Evolutionary conservation across 495 filamentous ascomycete species (phyloP), one percentile per base, ranked within the genome.

Genomic region (Hypoxylon cercidicola): DNA sequence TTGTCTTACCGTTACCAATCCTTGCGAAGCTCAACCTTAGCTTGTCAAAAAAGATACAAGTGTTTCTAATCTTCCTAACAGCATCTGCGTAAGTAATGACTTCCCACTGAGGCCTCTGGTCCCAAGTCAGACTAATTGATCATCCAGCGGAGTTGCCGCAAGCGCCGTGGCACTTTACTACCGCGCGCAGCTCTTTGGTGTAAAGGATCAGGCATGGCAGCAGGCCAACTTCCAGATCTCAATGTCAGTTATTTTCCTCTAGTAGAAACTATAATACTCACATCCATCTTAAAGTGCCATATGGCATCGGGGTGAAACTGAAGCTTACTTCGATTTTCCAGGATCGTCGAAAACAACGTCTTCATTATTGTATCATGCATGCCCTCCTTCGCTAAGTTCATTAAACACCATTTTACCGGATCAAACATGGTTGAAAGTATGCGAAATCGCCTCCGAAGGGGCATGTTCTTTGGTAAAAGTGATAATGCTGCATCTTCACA

Each of bases 281-380:
- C 49, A n/a, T 53, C 49, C n/a, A 28, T 13, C 2, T 18, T 5
- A 43, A 21, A 1, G n/a, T 13, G 6, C 15, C 28, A 10, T 40
- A 25, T 19, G 6, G 23, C 4, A 19, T 44, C 5, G 23, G 30
- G 30, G 30, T 32, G 10, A 10, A 28, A 8, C 16, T 6, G 3
- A 53, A 44, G 9, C 39, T 3, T n/a, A n/a, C 30, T 10, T 32
- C 30, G 30, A 5, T 32, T 32, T 32, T 32, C 10, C 30, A 62
- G 58, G 5, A 18, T 54, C 19, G 39, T 54, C 23, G 58, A 62
- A 19, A 23, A 9, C 47, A 54, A 46, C 15, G 37, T 62, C 15
- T 47, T 45, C 15, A 45, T 62, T 39, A 62, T 62, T 16, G 48
- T 62, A 4, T 20, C 28, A 4, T 62, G 18, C 28, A 45, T 54